phyloP scores from a whole-genome alignment of 352 stramenopile species.

The Thalassiosira delicatula region DNA sequence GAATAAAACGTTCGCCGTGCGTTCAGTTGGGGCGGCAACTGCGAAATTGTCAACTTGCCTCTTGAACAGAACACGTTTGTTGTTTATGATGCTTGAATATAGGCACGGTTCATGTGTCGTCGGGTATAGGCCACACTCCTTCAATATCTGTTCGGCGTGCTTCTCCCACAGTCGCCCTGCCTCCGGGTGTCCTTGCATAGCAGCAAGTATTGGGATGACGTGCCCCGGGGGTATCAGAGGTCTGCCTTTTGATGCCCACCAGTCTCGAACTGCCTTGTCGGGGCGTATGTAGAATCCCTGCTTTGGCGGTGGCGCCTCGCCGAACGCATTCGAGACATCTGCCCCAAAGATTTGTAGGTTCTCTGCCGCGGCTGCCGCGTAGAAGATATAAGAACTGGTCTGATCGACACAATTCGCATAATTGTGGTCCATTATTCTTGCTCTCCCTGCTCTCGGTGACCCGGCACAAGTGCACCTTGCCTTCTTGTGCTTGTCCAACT shows the following conservation, averaged over 20 bases:
- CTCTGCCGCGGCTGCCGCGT: conserved; percentile 1
- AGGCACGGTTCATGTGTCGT: conserved; percentile 35
- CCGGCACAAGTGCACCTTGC: conserved; percentile 21
- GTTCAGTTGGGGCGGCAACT: background rate
- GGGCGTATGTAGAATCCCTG: conserved; percentile 27
- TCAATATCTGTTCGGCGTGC: conserved; percentile 13
- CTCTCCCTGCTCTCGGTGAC: background rate
- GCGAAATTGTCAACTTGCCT: conserved; percentile 34
- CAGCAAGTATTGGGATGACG: conserved; percentile 35
- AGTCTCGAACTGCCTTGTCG: conserved; percentile 39
- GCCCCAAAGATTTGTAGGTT: conserved; percentile 24
- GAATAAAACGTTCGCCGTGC: conserved; percentile 31
- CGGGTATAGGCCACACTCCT: background rate
- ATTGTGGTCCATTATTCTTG: conserved; percentile 32
- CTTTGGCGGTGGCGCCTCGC: conserved; percentile 29
- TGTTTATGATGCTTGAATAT: conserved; percentile 18
- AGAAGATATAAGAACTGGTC: conserved; percentile 37
- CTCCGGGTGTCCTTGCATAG: conserved; percentile 62
- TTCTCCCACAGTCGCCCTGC: conserved; percentile 49
- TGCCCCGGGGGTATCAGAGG: conserved; percentile 23
- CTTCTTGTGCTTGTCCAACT: conserved; percentile 9
- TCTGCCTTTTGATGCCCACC: conserved; percentile 22
- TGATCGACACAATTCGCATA: conserved; percentile 50
- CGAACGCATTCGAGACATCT: conserved; percentile 41
- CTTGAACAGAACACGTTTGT: conserved; percentile 35